Evolutionary conservation across 306 rosid species (phyloP), one percentile per base, ranked within the genome.

Genomic region (Canavalia ensiformis): DNA sequence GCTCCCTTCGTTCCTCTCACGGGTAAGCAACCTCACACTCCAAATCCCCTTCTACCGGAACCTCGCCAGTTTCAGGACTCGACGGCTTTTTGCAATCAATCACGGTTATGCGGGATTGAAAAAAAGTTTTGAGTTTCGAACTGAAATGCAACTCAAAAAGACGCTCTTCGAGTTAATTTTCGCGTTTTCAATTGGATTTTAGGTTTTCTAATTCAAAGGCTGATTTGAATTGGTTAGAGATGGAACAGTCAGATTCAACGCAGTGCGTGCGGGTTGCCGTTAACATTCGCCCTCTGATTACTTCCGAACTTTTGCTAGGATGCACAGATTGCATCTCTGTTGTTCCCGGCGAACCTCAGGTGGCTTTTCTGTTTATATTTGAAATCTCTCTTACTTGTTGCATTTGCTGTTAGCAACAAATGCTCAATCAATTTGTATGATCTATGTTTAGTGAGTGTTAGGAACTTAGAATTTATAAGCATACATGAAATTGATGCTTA

Each of bases 331-430:
- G 99, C 74, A 92, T 96, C 79, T 79, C 98, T 3, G 86, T 92
- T 18, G 92, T 86, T 84, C 91, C 91, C 0, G 97, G 97, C 3
- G 99, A 96, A 80, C 91, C 97, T 74, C 99, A 96, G 97, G 98
- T 76, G 13, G 12, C 5, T 56, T 28, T 2, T 45, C 18, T 5
- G 44, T 28, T 65, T 8, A 31, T 7, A 12, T 65, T 47, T 57
- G 55, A 52, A 66, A 63, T 7, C 1, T 9, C 42, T 73, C 34
- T 13, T 52, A 47, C 39, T 6, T 31, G 7, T 60, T 57, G 6
- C 8, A 2, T 37, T 47, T 58, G 1, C n/a, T 45, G 6, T 39
- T 11, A 3, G 63, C 25, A 51, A 10, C 3, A 52, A 8, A 5
- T 3, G 3, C 7, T 33, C 18, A 5, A 10, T 45, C 11, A 49